phyloP scores from a whole-genome alignment of 139 green algal genomes.

The Volvox africanus region DNA sequence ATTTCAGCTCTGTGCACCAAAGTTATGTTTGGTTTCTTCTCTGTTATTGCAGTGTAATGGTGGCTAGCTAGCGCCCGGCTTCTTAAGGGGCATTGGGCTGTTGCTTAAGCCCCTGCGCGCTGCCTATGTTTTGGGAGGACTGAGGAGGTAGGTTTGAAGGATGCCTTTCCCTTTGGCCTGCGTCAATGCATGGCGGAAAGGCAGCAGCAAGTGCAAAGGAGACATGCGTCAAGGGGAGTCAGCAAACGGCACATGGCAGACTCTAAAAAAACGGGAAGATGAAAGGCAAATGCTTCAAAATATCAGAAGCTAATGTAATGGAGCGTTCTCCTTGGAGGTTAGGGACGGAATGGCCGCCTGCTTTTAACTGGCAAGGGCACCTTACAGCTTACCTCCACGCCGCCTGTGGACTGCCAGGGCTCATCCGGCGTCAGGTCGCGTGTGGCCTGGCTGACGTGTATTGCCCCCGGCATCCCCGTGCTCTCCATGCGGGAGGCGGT shows the following conservation, averaged over 20 bases:
- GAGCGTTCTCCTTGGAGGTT: neutral
- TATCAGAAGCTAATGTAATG: neutral
- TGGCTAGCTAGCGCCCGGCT: no score
- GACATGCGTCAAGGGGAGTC: neutral
- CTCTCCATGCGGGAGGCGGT: slow-evolving; percentile 45
- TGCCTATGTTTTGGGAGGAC: no score
- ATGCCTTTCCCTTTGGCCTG: slow-evolving; percentile 46
- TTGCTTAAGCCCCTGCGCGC: no score
- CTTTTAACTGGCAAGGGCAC: neutral
- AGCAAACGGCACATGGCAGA: neutral
- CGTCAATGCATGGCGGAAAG: neutral
- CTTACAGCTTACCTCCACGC: slow-evolving; percentile 33
- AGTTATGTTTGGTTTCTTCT: no score
- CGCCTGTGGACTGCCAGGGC: slow-evolving; percentile 44
- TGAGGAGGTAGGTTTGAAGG: slow-evolving; percentile 25
- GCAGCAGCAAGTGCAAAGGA: neutral
- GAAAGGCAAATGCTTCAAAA: neutral
- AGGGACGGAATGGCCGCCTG: neutral
- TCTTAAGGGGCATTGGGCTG: no score
- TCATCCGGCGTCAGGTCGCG: slow-evolving; percentile 27
- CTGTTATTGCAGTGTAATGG: no score
- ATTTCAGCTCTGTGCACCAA: no score
- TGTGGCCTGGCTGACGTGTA: slow-evolving; percentile 39
- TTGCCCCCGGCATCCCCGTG: slow-evolving; percentile 27
- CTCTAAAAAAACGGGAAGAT: neutral